These are phyloP conservation scores for Neofusicoccum sp. DNA, from an alignment of 2,329 filamentous ascomycete genomes.

Conservation along the genomic window DNA sequence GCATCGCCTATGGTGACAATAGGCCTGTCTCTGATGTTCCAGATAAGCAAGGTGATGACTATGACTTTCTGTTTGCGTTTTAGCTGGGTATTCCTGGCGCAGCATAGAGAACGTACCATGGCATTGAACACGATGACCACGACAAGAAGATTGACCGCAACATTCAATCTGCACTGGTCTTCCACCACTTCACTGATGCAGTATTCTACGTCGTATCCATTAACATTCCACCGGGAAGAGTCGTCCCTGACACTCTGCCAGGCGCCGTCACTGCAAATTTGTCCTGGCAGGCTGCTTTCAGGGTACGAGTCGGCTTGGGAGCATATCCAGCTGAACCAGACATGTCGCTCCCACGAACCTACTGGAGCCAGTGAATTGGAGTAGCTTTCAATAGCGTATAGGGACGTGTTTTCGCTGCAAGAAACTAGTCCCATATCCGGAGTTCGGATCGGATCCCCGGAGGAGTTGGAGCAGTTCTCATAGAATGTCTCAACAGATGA, in stretches of 20 bases:
- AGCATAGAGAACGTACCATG: not conserved
- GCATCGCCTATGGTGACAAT: slow-evolving; percentile 29
- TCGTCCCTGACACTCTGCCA: not conserved
- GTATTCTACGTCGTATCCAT: not conserved
- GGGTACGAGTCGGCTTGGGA: slow-evolving; percentile 6
- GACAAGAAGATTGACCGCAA: not conserved
- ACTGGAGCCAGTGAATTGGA: slow-evolving; percentile 16
- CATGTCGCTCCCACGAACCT: not conserved
- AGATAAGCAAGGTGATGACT: not conserved
- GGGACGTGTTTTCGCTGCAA: not conserved
- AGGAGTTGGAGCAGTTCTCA: not conserved
- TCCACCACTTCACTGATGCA: not conserved
- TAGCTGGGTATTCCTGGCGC: too few species aligned
- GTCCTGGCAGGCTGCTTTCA: not conserved
- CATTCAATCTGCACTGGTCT: not conserved
- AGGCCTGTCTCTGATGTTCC: slow-evolving; percentile 5
- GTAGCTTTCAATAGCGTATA: not conserved
- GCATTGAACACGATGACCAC: not conserved
- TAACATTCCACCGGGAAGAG: not conserved
- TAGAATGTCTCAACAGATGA: too few species aligned
- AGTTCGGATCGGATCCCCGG: not conserved
- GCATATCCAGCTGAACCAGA: slow-evolving; percentile 19
- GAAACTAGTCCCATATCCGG: not conserved
- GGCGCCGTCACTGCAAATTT: slow-evolving; percentile 16
- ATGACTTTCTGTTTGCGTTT: not conserved